Evolutionary conservation across 2,329 filamentous ascomycete genomes (phyloP).

Genomic region (Camptophora hylomeconis): DNA sequence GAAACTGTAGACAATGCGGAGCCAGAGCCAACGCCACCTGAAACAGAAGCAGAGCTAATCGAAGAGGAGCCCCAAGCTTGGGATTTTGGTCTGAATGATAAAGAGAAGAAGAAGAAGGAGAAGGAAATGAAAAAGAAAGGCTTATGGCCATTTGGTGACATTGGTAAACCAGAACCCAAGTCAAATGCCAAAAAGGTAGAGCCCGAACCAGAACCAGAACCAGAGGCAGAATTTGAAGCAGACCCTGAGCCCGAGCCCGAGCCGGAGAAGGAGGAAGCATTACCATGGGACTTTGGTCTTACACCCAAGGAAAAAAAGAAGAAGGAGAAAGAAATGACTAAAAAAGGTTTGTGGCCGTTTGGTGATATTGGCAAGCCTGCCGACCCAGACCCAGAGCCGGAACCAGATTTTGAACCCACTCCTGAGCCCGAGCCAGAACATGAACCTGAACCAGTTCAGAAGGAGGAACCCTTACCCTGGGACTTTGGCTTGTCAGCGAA

Average conservation of each 20-base stretch:
- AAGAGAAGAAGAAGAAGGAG: conserved; percentile 20
- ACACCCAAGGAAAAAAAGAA: conserved; percentile 21
- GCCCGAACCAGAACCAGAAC: conserved; percentile 13
- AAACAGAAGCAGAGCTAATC: conserved; percentile 6
- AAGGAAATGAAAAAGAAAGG: conserved; percentile 15
- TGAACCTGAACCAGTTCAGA: conserved; percentile 13
- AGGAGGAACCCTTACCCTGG: conserved; percentile 3
- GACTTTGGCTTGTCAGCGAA: conserved; percentile 5
- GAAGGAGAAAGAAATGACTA: conserved; percentile 20
- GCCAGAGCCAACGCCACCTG: conserved; percentile 17
- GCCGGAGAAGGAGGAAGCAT: conserved; percentile 2
- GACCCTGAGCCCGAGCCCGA: conserved; percentile 20
- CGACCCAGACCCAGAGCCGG: conserved; percentile 15
- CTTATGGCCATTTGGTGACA: conserved; percentile 4
- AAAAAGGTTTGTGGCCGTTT: conserved; percentile 6
- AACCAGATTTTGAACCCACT: conserved; percentile 23
- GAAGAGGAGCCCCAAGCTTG: conserved; percentile 19
- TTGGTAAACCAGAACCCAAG: conserved; percentile 16
- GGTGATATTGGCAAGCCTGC: conserved; percentile 8
- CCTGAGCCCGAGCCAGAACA: conserved; percentile 22
- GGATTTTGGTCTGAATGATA: conserved; percentile 19
- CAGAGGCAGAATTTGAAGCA: conserved; percentile 19
- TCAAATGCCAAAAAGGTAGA: conserved; percentile 8
- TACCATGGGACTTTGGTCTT: conserved; percentile 3
- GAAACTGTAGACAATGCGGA: conserved; percentile 13